Base-by-base conservation (phyloP, 257 asterid genomes). In the Lithospermum erythrorhizon region DNA sequence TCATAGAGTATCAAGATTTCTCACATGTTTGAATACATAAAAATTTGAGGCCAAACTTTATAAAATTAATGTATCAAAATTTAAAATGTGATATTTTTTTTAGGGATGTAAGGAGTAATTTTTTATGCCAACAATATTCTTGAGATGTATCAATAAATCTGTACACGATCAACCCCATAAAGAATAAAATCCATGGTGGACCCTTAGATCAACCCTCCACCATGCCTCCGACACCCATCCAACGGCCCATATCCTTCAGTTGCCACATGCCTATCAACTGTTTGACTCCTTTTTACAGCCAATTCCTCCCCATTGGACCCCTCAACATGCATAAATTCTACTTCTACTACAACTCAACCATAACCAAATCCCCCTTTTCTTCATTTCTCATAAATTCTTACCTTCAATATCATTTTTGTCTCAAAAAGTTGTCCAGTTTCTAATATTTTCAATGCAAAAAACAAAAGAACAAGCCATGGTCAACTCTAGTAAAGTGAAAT, bases 401-500 rank as follows among this genome's bases (percentile, higher is more conserved):
- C 4, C 2, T 24, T n/a, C n/a, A n/a, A n/a, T 24, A 24, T 4
- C 2, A 24, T 24, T 24, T 1, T 24, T 27, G 32, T 27, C 32
- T 7, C 32, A 27, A 27, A 27, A 27, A 27, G 32, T 27, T 3
- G 32, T 27, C 32, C 32, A 27, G 6, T 27, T 27, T 27, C 5
- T 0, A 5, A 3, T n/a, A n/a, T 27, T 11, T 35, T 35, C 35
- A 55, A 68, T 61, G 68, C 68, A 57, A 63, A 56, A 21, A 59
- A 21, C 59, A 55, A 55, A 55, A 19, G 14, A 6, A 2, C 56
- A 52, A 52, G 9, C 6, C 22, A 18, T 17, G 56, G 56, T 4
- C 9, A 20, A 58, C 21, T 47, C 20, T 48, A 27, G 4, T 27
- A 82, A 69, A 65, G 94, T 83, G 4, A 87, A 83, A 62, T 55